Evolutionary conservation across 1,139 yeast genomes (phyloP), one percentile per base, ranked within the genome.

Genomic region (Debaryomyces singareniensis): DNA sequence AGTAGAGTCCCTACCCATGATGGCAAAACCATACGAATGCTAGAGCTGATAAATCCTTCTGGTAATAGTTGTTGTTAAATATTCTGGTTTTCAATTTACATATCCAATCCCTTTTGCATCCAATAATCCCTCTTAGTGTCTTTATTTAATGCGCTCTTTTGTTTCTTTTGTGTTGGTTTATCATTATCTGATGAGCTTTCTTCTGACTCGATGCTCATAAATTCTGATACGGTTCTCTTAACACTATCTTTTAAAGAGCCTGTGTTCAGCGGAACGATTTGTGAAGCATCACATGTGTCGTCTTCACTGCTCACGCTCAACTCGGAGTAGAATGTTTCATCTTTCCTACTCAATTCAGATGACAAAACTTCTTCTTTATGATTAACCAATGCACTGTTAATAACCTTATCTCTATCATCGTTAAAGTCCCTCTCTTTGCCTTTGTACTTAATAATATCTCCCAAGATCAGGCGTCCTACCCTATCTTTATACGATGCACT

Each of bases 381-480:
- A 15, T 42, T 41, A 1, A 67, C 51, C 37, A 67, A 54, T 1
- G 91, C 89, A 35, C 73, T 72, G 49, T 83, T 84, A 6, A 58
- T 55, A 2, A 82, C 85, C 37, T 71, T 58, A 26, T 59, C 61
- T 49, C 94, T 68, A 31, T 84, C 94, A 52, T 85, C 95, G 31
- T 72, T 73, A 51, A 85, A 85, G 49, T 83, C 89, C 54, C 96
- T 67, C 42, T 71, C 76, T 36, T 75, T 76, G 3, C 95, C 95
- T 37, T 70, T 74, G 49, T 76, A 80, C 45, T 76, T 78, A 37
- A 86, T 82, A 12, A 86, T 82, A 42, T 82, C 84, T 3, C 95
- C 95, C 32, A 86, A 54, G 13, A 86, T 80, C 42, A 86, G 82
- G 50, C 75, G 74, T 0, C 91, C 91, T 7, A 79, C 46, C 35